phyloP scores from a whole-genome alignment of 164 flowering plant species.

The Magnolia officinalis region DNA sequence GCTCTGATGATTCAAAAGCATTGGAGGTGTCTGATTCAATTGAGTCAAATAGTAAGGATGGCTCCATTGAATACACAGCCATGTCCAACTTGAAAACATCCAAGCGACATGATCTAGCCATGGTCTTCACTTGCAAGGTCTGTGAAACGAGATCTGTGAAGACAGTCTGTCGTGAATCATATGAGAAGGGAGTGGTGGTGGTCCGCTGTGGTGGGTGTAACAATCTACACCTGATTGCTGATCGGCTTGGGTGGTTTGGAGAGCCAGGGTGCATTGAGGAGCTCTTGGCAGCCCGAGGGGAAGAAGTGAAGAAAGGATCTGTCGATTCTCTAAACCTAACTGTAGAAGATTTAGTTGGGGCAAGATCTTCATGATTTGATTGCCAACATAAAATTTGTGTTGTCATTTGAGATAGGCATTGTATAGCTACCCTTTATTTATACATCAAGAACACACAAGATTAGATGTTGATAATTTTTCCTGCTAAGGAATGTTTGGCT shows the following conservation, averaged over 20 bases:
- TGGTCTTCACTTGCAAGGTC: slow-evolving; percentile 91
- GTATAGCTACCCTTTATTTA: no score
- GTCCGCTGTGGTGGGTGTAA: slow-evolving; percentile 78
- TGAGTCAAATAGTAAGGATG: not conserved
- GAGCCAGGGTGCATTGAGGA: slow-evolving; percentile 86
- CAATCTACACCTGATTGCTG: slow-evolving; percentile 85
- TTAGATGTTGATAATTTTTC: no score
- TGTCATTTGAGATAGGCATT: no score
- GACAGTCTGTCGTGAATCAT: slow-evolving; percentile 72
- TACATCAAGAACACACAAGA: no score
- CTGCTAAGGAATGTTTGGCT: no score
- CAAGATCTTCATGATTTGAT: slow-evolving; percentile 3
- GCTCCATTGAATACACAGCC: slow-evolving; percentile 25
- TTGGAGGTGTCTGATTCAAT: slow-evolving; percentile 9
- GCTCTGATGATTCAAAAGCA: slow-evolving; percentile 3
- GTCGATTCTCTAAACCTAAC: slow-evolving; percentile 63
- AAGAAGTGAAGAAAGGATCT: slow-evolving; percentile 72
- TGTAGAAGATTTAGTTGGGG: slow-evolving; percentile 75
- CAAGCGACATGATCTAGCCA: slow-evolving; percentile 68
- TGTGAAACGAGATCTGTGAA: slow-evolving; percentile 85
- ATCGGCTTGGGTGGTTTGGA: slow-evolving; percentile 89
- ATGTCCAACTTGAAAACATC: slow-evolving; percentile 58
- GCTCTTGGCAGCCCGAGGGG: slow-evolving; percentile 78
- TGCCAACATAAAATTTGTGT: not conserved
- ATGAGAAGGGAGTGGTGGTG: slow-evolving; percentile 91